Percentiles rank a stretch among this genome's conserved stretches.
These are phyloP conservation scores for Cercophora scortea DNA, from an alignment of 495 filamentous ascomycete species.

Conservation along the genomic window DNA sequence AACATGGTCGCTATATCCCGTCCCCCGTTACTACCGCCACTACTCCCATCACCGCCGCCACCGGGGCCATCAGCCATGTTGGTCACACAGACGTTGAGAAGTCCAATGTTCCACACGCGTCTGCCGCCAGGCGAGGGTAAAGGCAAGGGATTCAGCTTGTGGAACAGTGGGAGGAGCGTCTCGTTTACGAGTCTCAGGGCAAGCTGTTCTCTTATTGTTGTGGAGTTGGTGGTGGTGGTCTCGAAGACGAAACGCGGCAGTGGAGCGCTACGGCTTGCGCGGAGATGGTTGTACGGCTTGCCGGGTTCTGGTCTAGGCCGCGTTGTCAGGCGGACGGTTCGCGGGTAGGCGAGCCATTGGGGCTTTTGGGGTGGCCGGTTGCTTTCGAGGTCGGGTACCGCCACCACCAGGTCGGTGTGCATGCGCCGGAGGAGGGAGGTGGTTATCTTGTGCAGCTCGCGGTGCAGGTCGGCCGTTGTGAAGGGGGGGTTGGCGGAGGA, in stretches of 20 bases:
- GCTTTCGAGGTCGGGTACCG: background rate
- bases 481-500: conserved; percentile 47
- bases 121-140: background rate
- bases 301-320: conserved; percentile 39
- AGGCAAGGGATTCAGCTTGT: conserved; percentile 60
- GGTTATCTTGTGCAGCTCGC: conserved; percentile 55
- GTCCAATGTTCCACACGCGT: conserved; percentile 63
- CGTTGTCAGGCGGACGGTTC: conserved; percentile 71
- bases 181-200: conserved; percentile 65
- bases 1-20: conserved; percentile 65
- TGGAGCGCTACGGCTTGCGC: conserved; percentile 61
- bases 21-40: conserved; percentile 36
- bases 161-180: conserved; percentile 59
- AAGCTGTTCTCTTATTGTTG: conserved; percentile 50
- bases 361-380: background rate
- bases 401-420: conserved; percentile 60
- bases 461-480: conserved; percentile 37
- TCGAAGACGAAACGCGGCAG: conserved; percentile 64
- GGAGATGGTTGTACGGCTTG: conserved; percentile 34
- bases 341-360: conserved; percentile 36
- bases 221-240: conserved; percentile 37
- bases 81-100: conserved; percentile 80
- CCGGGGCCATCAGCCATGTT: conserved; percentile 64
- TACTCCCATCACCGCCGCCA: conserved; percentile 36
- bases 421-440: conserved; percentile 70